Evolutionary conservation across 1,139 yeast genomes (phyloP), one percentile per base, ranked within the genome.

Genomic region (Groenewaldozyma auringiensis): DNA sequence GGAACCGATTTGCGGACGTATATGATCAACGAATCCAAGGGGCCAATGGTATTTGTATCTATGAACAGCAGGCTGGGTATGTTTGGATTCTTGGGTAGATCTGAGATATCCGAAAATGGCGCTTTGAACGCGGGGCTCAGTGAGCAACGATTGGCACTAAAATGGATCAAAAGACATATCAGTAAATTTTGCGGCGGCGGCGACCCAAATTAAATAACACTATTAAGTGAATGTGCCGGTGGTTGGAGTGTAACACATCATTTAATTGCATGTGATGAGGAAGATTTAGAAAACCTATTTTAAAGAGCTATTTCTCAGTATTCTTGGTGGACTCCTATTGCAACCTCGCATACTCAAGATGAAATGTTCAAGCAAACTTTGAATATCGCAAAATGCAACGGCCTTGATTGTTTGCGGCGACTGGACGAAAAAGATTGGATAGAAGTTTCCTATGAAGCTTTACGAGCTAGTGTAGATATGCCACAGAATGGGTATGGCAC

Each of bases 151-250:
- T 32, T 44, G 38, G 71, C 68, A 1, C 48, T 68, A 16, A 50
- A 61, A 34, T 68, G 72, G 72, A 56, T 66, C 11, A 50, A 58
- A 21, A 57, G 58, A 42, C 57, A 65, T 48, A 64, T 67, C 45
- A 49, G 37, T 1, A 47, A 47, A 4, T 67, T 68, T 52, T 6
- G 29, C 6, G 71, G 71, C 20, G 63, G 67, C 47, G 71, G 71
- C 20, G 63, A 68, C 47, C 61, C 66, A 2, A 50, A 51, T 4
- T 58, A 54, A 41, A 56, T 67, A n/a, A 61, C 65, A 1, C 51
- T 65, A 11, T 53, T 61, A 53, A 70, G 71, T 14, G 69, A 65
- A 47, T 54, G 63, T 44, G 70, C 71, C 1, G 71, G 71, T 11
- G 65, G 64, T 2, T 55, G 59, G 37, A 54, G 65, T 11, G 62